Percentiles rank a stretch among this genome's conserved stretches.
These are phyloP conservation scores for Spatholobus suberectus DNA, from an alignment of 306 rosid genomes.

Conservation along the genomic window DNA sequence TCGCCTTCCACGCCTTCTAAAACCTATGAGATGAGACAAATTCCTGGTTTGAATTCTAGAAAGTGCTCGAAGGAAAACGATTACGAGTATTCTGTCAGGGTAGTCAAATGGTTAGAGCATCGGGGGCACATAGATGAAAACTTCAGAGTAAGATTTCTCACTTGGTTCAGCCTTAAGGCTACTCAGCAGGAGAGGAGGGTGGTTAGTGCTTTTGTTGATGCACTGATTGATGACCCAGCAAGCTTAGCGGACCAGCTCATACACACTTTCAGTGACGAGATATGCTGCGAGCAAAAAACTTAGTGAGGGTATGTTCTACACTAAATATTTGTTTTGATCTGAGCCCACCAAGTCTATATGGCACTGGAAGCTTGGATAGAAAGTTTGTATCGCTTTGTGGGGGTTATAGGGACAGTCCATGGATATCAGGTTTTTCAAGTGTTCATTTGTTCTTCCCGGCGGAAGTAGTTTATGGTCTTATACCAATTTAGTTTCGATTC, in stretches of 20 bases:
- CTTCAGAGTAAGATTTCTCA: slow-evolving; percentile 85
- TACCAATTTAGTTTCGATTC: slow-evolving; percentile 24
- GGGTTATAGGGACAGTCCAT: slow-evolving; percentile 34
- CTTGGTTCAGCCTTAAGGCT: slow-evolving; percentile 98
- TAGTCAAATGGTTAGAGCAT: slow-evolving; percentile 74
- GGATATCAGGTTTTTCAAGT: slow-evolving; percentile 35
- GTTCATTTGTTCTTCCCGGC: slow-evolving; percentile 8
- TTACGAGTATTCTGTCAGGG: slow-evolving; percentile 82
- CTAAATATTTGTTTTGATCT: slow-evolving; percentile 3
- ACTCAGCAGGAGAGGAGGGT: slow-evolving; percentile 78
- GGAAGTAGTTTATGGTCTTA: slow-evolving; percentile 24
- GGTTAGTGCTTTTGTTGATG: slow-evolving; percentile 81
- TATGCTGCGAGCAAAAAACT: slow-evolving; percentile 63
- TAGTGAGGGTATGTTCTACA: slow-evolving; percentile 44
- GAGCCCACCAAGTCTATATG: slow-evolving; percentile 38
- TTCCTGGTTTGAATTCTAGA: slow-evolving; percentile 44
- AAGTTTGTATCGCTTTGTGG: slow-evolving; percentile 28
- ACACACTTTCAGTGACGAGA: slow-evolving; percentile 78
- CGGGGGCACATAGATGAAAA: slow-evolving; percentile 70
- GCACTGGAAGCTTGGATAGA: slow-evolving; percentile 38
- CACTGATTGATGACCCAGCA: slow-evolving; percentile 80
- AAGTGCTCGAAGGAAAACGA: slow-evolving; percentile 64
- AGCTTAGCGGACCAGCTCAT: slow-evolving; percentile 89
- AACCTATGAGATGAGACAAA: slow-evolving; percentile 50
- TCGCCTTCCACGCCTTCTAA: slow-evolving; percentile 79